phyloP scores from a whole-genome alignment of 75 land plant species.

The Picea glauca region DNA sequence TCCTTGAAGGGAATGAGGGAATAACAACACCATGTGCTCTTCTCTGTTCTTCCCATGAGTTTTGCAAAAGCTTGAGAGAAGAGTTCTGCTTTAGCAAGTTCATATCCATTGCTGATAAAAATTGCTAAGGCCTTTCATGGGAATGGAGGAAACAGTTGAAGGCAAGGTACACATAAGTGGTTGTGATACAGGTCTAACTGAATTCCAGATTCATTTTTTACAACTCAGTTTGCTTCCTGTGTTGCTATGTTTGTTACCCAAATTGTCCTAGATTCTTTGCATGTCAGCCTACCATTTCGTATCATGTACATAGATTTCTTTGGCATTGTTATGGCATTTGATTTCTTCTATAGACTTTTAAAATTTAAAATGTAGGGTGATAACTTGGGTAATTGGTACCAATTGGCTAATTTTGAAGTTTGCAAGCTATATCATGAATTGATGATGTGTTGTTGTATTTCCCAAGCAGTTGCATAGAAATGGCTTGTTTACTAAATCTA shows the following conservation, averaged over 20 bases:
- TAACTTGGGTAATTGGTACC: background rate
- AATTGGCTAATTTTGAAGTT: background rate
- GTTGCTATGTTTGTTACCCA: background rate
- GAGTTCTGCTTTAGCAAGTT: no score
- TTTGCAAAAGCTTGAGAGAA: no score
- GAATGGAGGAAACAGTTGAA: background rate
- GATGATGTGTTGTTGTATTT: background rate
- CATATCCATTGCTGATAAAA: no score
- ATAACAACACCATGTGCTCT: no score
- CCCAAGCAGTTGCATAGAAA: background rate
- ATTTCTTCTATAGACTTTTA: background rate
- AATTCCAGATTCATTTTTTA: background rate
- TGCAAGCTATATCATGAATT: background rate
- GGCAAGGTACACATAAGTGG: background rate
- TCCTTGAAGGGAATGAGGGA: no score
- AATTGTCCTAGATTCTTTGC: background rate
- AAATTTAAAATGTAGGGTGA: background rate
- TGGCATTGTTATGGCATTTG: background rate
- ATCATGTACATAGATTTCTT: background rate
- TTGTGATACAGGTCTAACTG: background rate
- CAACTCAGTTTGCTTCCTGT: background rate
- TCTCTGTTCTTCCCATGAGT: no score
- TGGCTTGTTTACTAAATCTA: background rate
- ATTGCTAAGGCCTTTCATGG: no score
- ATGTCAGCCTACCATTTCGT: background rate